Base-by-base conservation (phyloP, 768 basidiomycete species). In the Antrodiella citrinella region DNA sequence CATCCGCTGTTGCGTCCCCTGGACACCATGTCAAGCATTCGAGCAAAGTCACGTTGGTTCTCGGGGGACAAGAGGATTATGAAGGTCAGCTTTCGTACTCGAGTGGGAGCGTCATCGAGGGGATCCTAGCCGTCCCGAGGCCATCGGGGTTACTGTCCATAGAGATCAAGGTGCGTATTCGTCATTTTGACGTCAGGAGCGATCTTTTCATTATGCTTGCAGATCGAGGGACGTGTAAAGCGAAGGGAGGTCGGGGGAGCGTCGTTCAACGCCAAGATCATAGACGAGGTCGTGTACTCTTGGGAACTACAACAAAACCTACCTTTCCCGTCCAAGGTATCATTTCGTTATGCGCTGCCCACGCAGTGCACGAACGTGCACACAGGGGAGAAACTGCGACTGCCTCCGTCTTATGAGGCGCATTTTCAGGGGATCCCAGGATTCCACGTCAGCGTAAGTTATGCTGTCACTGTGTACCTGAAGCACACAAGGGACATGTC, bases 161-260 rank as follows among this genome's bases (percentile, higher is more conserved):
- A 2, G 53, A 59, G 11, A 51, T 59, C 15, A 54, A 51, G 53
- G 62, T 61, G 42, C 18, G 56, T 51, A 12, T n/a, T n/a, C n/a
- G n/a, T n/a, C n/a, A n/a, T n/a, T 13, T 11, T 24, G 7, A 35
- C 30, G 15, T 35, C 7, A 7, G 7, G 30, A 35, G 30, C 15
- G 7, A 15, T 15, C 30, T 18, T 43, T n/a, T 18, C 41, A 22
- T 43, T 43, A 18, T 7, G 19, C 18, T 10, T 12, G 11, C 39
- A 67, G 66, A 46, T 65, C 46, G 60, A 62, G 20, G 66, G 66
- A 0, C 39, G 20, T 15, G 54, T 67, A 21, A 56, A 56, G 46
- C 50, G 65, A 18, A 53, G 62, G 39, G 66, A 65, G 42, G 26
- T 62, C 3, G 65, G 59, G 1, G 44, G 57, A 2, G 62, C 60